Conservation (phyloP, 116 monocot species). For the Dioscorea cayenensis region DNA sequence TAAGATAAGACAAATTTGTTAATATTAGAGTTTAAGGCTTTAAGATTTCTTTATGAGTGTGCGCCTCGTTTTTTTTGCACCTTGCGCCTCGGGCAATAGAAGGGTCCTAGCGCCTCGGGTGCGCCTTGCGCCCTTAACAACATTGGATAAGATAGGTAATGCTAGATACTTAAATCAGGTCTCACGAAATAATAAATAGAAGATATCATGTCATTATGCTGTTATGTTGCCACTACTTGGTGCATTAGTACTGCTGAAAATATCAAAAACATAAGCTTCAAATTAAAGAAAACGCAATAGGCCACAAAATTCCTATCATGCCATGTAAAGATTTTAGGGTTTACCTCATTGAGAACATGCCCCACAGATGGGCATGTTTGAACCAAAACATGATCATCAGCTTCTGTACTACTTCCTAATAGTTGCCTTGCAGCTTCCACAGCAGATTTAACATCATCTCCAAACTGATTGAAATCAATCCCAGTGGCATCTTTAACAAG, state of each 20-base stretch:
- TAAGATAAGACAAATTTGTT: too few species aligned
- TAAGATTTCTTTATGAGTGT: too few species aligned
- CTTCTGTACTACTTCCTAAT: conserved; percentile 27
- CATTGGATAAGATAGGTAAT: too few species aligned
- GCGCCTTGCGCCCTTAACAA: too few species aligned
- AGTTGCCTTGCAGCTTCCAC: conserved; percentile 43
- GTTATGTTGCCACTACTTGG: neutral
- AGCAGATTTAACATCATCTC: conserved; percentile 59
- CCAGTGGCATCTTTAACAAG: conserved; percentile 89
- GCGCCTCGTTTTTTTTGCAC: too few species aligned
- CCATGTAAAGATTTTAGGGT: neutral
- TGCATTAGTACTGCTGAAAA: neutral
- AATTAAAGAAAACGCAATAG: neutral
- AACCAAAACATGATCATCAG: conserved; percentile 25
- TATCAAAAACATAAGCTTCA: neutral
- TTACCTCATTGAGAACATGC: conserved; percentile 90
- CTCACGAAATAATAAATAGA: too few species aligned
- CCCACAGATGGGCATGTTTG: conserved; percentile 67
- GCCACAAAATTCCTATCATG: neutral
- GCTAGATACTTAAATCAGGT: too few species aligned
- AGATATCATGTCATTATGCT: neutral
- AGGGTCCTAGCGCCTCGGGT: too few species aligned
- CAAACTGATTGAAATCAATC: conserved; percentile 57
- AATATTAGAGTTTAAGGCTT: too few species aligned
- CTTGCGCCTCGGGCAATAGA: too few species aligned